Conservation (phyloP, 148 eudicot species). For the Dysphania ambrosioides region DNA sequence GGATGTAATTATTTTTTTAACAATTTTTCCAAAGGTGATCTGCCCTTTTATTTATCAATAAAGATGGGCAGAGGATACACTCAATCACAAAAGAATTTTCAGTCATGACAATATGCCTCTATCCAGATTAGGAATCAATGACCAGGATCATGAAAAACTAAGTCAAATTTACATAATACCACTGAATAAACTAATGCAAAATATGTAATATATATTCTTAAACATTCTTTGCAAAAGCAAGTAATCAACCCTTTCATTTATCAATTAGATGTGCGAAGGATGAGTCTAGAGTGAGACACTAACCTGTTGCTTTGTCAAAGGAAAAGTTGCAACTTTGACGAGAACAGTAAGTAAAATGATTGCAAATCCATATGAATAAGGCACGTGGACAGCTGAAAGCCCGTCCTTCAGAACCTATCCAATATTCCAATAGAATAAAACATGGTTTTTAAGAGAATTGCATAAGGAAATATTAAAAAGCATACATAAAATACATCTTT, state of each 20-base stretch:
- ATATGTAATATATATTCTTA: too few relatives aligned
- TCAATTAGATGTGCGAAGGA: neutral
- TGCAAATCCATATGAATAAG: conserved; percentile 86
- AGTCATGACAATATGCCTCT: neutral
- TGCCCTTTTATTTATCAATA: too few relatives aligned
- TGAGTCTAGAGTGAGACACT: neutral
- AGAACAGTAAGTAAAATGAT: conserved; percentile 81
- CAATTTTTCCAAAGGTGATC: too few relatives aligned
- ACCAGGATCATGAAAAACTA: neutral
- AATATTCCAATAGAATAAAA: neutral
- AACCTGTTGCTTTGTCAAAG: conserved; percentile 91
- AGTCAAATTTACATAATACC: neutral
- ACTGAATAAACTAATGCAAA: neutral
- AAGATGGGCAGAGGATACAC: too few relatives aligned
- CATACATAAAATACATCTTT: neutral
- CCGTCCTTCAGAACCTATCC: conserved; percentile 74
- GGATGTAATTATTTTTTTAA: too few relatives aligned
- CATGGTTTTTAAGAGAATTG: neutral
- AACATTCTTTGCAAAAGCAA: too few relatives aligned
- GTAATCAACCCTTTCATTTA: neutral
- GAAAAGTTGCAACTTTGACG: conserved; percentile 68
- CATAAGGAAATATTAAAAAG: neutral
- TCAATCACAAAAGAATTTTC: neutral
- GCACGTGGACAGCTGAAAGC: conserved; percentile 63
- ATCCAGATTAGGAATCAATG: neutral